phyloP scores from a whole-genome alignment of 495 filamentous ascomycete species.

The Penicillium odoratum region DNA sequence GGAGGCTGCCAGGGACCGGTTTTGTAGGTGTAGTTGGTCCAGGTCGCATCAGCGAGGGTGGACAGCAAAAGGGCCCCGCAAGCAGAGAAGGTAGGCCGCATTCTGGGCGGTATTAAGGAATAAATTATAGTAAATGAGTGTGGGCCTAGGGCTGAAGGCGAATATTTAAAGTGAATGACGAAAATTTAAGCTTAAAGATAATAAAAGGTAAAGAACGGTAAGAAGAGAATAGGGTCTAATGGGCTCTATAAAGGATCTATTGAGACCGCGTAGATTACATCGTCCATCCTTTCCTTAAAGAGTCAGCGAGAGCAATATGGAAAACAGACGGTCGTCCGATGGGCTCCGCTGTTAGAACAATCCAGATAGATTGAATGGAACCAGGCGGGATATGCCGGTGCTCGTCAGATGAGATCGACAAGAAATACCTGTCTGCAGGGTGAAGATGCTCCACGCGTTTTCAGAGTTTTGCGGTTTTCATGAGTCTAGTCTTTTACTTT shows the following conservation, averaged over 20 bases:
- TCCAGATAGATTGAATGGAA: neutral
- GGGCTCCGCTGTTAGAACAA: neutral
- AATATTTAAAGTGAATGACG: conserved; percentile 9
- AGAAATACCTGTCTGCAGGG: neutral
- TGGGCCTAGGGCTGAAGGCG: neutral
- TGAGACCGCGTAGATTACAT: neutral
- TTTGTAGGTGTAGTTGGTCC: conserved; percentile 13
- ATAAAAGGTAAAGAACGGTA: neutral
- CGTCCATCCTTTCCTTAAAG: neutral
- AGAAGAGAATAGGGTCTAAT: neutral
- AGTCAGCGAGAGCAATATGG: neutral
- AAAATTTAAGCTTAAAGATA: conserved; percentile 8
- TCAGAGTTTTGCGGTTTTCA: neutral
- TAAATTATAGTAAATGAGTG: neutral
- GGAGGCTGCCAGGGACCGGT: conserved; percentile 21
- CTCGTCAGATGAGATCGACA: neutral
- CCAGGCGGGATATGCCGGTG: neutral
- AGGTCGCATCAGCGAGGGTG: conserved; percentile 2
- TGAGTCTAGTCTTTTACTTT: neutral
- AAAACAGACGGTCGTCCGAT: neutral
- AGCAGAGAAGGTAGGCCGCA: conserved; percentile 4
- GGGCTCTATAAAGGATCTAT: neutral
- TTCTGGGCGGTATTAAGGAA: neutral
- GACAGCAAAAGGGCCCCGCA: neutral
- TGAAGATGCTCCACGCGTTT: neutral